Base-by-base conservation (phyloP, 495 filamentous ascomycete species). In the Penicillium samsonianum region DNA sequence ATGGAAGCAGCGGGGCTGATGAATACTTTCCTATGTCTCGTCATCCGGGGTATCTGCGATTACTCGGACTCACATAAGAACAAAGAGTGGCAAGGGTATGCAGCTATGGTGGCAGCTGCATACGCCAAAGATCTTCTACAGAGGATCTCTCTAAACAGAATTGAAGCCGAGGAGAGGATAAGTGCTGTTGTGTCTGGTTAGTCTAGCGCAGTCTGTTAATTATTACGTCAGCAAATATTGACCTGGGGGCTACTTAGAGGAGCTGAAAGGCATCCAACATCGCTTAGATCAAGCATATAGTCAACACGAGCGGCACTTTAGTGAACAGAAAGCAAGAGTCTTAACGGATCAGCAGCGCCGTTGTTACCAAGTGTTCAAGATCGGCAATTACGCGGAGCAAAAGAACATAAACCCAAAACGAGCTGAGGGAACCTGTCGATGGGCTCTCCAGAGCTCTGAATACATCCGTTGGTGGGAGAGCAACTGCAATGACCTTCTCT, bases 1-100 rank as follows among this genome's bases (percentile, higher is more conserved):
- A 76, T 73, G 71, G 73, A 77, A 56, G 75, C 70, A 0, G 76
- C 77, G 16, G 78, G 76, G 3, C 70, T 70, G 2, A 75, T 61
- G 73, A 65, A 72, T 37, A 7, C 57, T 23, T 71, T 74, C 53
- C 71, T 71, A 1, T 75, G 73, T 43, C 50, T 74, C 3, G 67
- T 72, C 1, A 72, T 76, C 17, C 66, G 70, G 0, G 74, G 74
- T 1, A 73, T 74, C 14, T 71, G 70, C 43, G 70, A 74, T 43
- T 74, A 74, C 35, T 30, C 69, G 17, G 72, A 75, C 53, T 65
- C 64, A 0, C 72, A 74, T 47, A 75, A 74, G 54, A 73, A 69
- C 53, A 71, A 74, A 33, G 31, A 56, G 4, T 75, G 69, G 72
- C 72, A 74, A 43, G 40, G 44, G 11, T 72, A 67, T 43, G 65